A percentile compares a stretch with the other conserved stretches of the same genome.
Conservation (phyloP, 805 yeast genomes). For the Kazachstania psychrophila region DNA sequence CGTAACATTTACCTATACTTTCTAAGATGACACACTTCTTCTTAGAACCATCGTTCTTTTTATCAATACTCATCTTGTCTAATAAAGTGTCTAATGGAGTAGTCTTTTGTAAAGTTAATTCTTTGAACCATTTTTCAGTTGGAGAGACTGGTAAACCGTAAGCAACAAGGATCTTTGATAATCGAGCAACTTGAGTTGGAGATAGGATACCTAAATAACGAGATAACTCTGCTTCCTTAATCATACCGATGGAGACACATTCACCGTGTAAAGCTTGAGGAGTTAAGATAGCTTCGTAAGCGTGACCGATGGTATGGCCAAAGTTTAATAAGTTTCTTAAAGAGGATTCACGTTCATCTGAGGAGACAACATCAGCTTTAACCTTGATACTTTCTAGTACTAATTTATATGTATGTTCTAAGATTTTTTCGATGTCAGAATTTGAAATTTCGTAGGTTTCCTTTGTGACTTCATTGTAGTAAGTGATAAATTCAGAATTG, state of each 20-base stretch:
- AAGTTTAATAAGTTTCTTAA: conserved; percentile 85
- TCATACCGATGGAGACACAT: conserved; percentile 96
- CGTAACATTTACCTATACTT: conserved; percentile 81
- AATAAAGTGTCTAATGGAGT: conserved; percentile 72
- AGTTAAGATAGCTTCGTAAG: conserved; percentile 93
- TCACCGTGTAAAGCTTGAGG: conserved; percentile 97
- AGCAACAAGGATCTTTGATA: conserved; percentile 71
- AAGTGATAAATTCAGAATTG: conserved; percentile 15
- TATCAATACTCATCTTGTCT: conserved; percentile 87
- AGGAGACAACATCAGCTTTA: conserved; percentile 87
- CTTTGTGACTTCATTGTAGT: conserved; percentile 8
- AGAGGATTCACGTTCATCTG: conserved; percentile 93
- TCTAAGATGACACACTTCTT: conserved; percentile 81
- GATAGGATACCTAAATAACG: conserved; percentile 81
- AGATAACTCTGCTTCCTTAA: conserved; percentile 90
- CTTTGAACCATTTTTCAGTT: conserved; percentile 61
- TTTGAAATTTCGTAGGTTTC: conserved; percentile 30
- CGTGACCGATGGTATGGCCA: conserved; percentile 97
- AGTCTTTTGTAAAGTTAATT: conserved; percentile 56
- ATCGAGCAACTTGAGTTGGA: conserved; percentile 88
- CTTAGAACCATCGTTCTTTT: conserved; percentile 88
- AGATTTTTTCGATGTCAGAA: conserved; percentile 60
- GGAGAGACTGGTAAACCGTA: conserved; percentile 79
- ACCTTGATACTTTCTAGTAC: conserved; percentile 82
- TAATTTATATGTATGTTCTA: conserved; percentile 64